A percentile compares a stretch with the other conserved stretches of the same genome.
These are phyloP conservation scores for Dendrobium nobile DNA, from an alignment of 106 monocot species.

Conservation along the genomic window DNA sequence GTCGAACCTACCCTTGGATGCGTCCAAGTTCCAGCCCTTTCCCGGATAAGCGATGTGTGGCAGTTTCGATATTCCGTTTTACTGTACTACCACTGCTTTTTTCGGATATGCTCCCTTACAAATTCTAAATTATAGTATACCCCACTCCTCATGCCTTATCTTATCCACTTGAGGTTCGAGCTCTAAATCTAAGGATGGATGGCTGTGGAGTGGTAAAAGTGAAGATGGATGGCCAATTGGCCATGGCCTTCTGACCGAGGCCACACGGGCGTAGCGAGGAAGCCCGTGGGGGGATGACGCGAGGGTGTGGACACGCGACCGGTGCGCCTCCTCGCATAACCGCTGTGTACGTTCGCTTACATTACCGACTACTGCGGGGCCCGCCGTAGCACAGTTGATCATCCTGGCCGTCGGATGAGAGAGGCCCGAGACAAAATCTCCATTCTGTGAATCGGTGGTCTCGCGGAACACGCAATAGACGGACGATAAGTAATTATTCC, in stretches of 20 bases:
- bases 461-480: slow-evolving; percentile 5
- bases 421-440: not conserved
- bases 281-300: not conserved
- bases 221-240: not conserved
- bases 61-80: not conserved
- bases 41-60: not conserved
- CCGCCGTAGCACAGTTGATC: not conserved
- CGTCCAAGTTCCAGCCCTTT: not conserved
- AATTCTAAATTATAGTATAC: not conserved
- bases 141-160: not conserved
- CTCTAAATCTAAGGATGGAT: not conserved
- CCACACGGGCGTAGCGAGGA: not conserved
- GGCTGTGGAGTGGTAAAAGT: not conserved
- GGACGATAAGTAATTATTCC: not conserved
- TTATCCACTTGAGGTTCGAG: not conserved
- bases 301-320: not conserved
- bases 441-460: not conserved
- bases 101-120: not conserved
- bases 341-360: not conserved
- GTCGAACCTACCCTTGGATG: not conserved
- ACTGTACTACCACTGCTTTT: not conserved
- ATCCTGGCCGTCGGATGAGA: not conserved
- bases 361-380: not conserved
- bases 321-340: slow-evolving; percentile 1
- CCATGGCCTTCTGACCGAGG: not conserved